Base-by-base conservation (phyloP, 2,329 filamentous ascomycete species). In the Fusarium tanahbumbuense region DNA sequence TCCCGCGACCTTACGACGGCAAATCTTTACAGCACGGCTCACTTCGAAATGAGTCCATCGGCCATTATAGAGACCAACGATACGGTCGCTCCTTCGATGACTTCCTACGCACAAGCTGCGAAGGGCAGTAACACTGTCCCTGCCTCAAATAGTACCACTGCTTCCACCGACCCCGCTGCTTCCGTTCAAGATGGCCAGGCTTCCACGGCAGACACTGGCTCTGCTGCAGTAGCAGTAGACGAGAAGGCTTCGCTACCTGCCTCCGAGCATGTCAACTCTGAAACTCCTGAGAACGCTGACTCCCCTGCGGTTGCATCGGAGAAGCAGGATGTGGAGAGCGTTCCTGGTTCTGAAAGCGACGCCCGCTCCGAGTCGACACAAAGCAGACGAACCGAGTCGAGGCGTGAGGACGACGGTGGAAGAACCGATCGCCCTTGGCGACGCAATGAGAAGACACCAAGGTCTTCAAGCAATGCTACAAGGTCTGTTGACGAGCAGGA, bases 61-160 rank as follows among this genome's bases (percentile, higher is more conserved):
- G 71, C 73, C 44, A 67, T 73, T 56, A 61, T 73, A 53, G 75
- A 72, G 60, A 73, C 72, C 60, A 75, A 71, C 73, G 76, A 80
- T 64, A 89, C 88, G 87, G 86, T 86, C 70, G 80, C 81, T 62
- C 75, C 87, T 68, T 85, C 88, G 67, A 85, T 88, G 34, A 97
- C 98, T 79, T 98, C 95, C 64, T 98, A 98, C 81, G 95, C 95
- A 76, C 94, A 97, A 86, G 95, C 95, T 78, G 95, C 95, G 64
- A 96, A 96, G 81, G 93, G 94, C 77, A 88, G 91, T 75, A 83
- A 87, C 69, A 67, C 78, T 58, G 64, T 75, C 56, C 75, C 75
- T 68, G 78, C 76, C 28, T 77, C 77, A 61, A 77, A 70, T 71
- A 61, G 71, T 34, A 73, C 66, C 34, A 74, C 66, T 64, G 52